These are phyloP conservation scores for Leucaena leucocephala DNA, from an alignment of 306 rosid species.

Conservation along the genomic window DNA sequence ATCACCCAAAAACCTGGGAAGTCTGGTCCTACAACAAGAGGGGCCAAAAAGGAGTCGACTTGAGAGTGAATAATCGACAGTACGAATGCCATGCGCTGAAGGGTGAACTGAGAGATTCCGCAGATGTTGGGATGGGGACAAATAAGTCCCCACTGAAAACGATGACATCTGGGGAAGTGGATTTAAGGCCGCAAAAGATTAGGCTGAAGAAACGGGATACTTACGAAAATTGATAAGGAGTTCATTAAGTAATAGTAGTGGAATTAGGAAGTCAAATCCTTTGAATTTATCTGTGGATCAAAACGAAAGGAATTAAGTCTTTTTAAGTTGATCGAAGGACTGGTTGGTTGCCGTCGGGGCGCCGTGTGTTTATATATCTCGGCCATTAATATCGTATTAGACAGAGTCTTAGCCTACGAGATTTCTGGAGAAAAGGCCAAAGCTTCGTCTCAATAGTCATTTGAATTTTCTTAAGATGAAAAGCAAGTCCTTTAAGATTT, in stretches of 20 bases:
- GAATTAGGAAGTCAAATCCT: neutral
- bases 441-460: neutral
- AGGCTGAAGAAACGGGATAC: neutral
- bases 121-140: slow-evolving; percentile 44
- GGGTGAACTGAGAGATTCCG: slow-evolving; percentile 34
- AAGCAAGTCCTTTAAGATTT: too few relatives aligned
- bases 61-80: slow-evolving; percentile 39
- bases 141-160: slow-evolving; percentile 56
- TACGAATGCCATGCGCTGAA: slow-evolving; percentile 28
- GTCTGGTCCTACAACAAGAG: slow-evolving; percentile 43
- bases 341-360: neutral
- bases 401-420: neutral
- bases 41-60: slow-evolving; percentile 46
- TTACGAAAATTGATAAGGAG: neutral
- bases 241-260: neutral
- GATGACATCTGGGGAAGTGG: slow-evolving; percentile 53
- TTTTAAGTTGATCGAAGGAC: neutral
- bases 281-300: neutral
- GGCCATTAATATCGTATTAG: neutral
- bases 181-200: neutral
- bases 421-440: neutral
- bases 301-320: neutral
- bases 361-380: neutral
- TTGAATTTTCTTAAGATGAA: neutral
- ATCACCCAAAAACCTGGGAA: slow-evolving; percentile 52